Evolutionary conservation across 2,329 filamentous ascomycete genomes (phyloP), one percentile per base, ranked within the genome.

Genomic region (Aureobasidium lini): DNA sequence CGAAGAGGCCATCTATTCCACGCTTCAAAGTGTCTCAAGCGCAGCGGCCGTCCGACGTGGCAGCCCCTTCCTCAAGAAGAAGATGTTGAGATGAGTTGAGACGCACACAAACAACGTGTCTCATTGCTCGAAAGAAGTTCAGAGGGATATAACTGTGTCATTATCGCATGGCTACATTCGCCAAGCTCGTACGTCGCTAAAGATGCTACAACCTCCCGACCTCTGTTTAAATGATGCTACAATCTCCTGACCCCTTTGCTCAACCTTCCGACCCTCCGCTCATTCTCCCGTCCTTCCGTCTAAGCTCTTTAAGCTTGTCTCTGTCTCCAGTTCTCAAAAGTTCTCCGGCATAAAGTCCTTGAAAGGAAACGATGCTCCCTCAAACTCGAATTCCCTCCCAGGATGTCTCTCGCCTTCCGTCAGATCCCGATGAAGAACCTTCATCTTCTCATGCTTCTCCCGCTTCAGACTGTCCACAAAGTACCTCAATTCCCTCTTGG

Each of bases 1-100:
- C 76, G 81, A 63, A 74, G 84, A 50, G 85, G 85, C 0, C 85
- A 88, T 72, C 71, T 86, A 31, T 66, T 86, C 31, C 84, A 87
- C 67, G 44, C 69, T 28, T 68, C 66, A 13, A 64, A 64, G 42
- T 72, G 70, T 36, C 64, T 67, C 54, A 64, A 64, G 36, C 40
- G 59, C 8, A 28, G 46, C 13, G 18, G 13, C 10, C 29, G 42
- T 3, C 11, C 36, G 1, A 50, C 16, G 6, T 59, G 56, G 44
- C 56, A 59, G 5, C 37, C 34, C 10, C 18, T 49, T 42, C 28
- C 36, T 29, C 40, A 50, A 36, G 44, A 58, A 15, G 56, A 50
- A 16, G 39, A 43, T 0, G 15, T 49, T 11, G 56, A 59, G 32
- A 37, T 59, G 47, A 36, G 10, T 48, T 57, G 31, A 56, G 29